phyloP scores from a whole-genome alignment of 1,284 basidiomycete species.

The Pseudomicrostroma phylloplanum region DNA sequence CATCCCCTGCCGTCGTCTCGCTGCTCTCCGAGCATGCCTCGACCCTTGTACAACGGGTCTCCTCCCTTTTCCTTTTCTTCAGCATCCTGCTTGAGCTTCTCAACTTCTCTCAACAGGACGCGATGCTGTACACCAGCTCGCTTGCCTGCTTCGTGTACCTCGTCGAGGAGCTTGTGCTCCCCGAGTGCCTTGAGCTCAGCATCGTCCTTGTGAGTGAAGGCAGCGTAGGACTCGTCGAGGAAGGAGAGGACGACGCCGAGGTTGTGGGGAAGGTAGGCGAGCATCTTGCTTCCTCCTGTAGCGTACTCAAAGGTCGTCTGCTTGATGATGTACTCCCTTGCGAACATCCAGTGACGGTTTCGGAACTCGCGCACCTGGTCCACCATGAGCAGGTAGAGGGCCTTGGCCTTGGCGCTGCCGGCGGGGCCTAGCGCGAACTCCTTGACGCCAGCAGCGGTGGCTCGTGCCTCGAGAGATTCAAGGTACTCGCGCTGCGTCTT shows the following conservation, averaged over 20 bases:
- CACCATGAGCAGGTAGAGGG: slow-evolving; percentile 40
- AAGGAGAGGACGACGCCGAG: slow-evolving; percentile 31
- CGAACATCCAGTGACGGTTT: slow-evolving; percentile 45
- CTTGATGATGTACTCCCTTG: slow-evolving; percentile 43
- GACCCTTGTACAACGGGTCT: slow-evolving; percentile 19
- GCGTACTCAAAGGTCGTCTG: slow-evolving; percentile 36
- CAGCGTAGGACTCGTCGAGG: slow-evolving; percentile 30
- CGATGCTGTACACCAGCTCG: slow-evolving; percentile 27
- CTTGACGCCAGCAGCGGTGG: slow-evolving; percentile 23
- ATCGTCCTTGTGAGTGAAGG: slow-evolving; percentile 18
- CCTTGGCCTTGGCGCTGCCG: slow-evolving; percentile 21
- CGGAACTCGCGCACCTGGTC: slow-evolving; percentile 47
- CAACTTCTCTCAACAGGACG: slow-evolving; percentile 32
- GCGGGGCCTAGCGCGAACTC: slow-evolving; percentile 24
- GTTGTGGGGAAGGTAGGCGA: slow-evolving; percentile 46
- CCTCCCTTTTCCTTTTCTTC: slow-evolving; percentile 18
- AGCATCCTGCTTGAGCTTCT: slow-evolving; percentile 26
- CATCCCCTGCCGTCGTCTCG: neutral
- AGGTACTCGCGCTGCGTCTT: slow-evolving; percentile 37
- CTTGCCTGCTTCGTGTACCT: slow-evolving; percentile 24
- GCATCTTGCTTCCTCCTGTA: slow-evolving; percentile 42
- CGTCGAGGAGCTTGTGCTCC: slow-evolving; percentile 19
- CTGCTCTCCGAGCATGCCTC: slow-evolving; percentile 16
- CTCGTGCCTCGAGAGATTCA: slow-evolving; percentile 32
- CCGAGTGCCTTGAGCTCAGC: slow-evolving; percentile 11